Evolutionary conservation across 768 basidiomycete species (phyloP).

Genomic region (Boletus reticulatus): DNA sequence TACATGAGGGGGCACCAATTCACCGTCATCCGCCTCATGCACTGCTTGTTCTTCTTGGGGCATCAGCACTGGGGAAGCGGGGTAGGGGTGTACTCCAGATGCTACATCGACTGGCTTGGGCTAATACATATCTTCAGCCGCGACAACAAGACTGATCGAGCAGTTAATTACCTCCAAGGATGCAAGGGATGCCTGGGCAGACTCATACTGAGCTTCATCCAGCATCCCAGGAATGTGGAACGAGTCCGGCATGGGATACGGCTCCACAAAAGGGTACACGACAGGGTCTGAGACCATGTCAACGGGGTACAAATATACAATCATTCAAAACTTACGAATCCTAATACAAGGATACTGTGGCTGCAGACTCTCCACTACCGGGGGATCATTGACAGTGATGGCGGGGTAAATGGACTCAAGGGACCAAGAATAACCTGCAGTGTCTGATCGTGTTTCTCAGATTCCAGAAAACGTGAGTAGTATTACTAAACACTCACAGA

Average conservation of each 20-base stretch:
- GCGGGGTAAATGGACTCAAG: slow-evolving; percentile 25
- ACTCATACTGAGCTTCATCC: neutral
- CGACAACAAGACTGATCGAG: neutral
- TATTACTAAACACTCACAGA: slow-evolving; percentile 30
- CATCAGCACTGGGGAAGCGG: too few species aligned
- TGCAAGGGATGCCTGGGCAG: neutral
- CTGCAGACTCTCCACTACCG: neutral
- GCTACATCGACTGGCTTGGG: neutral
- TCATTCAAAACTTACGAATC: slow-evolving; percentile 21
- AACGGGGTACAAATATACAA: neutral
- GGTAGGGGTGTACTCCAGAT: slow-evolving; percentile 14
- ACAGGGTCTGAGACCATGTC: slow-evolving; percentile 9
- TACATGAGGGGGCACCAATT: too few species aligned
- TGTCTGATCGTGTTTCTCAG: slow-evolving; percentile 7
- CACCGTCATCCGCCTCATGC: too few species aligned
- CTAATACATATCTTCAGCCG: slow-evolving; percentile 5
- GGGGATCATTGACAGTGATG: neutral
- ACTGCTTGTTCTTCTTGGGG: too few species aligned
- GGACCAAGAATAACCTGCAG: slow-evolving; percentile 28
- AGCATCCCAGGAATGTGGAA: slow-evolving; percentile 4
- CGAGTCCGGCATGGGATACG: slow-evolving; percentile 3
- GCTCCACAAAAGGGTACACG: slow-evolving; percentile 17
- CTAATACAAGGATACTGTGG: slow-evolving; percentile 23
- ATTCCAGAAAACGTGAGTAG: neutral
- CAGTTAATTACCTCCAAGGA: slow-evolving; percentile 11